These are phyloP conservation scores for Wakefieldia striispora DNA, from an alignment of 768 basidiomycete species.

Conservation along the genomic window DNA sequence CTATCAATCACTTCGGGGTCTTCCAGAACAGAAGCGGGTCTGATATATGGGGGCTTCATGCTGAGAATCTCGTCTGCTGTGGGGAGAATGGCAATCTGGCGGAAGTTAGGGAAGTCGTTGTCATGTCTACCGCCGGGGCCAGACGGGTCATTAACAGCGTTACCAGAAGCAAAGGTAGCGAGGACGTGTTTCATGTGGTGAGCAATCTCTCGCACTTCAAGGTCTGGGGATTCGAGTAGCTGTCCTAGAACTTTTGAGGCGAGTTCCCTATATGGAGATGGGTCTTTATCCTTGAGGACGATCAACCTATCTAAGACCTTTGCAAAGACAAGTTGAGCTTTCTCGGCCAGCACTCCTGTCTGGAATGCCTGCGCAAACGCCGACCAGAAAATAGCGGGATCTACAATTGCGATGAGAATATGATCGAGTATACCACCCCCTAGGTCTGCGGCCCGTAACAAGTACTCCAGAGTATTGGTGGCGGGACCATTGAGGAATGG, in stretches of 20 bases:
- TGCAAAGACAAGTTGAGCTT: conserved; percentile 42
- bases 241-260: conserved; percentile 34
- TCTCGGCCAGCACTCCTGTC: conserved; percentile 28
- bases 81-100: conserved; percentile 59
- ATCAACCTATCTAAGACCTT: conserved; percentile 51
- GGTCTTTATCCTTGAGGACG: conserved; percentile 33
- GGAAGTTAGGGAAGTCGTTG: conserved; percentile 63
- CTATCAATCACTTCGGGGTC: conserved; percentile 38
- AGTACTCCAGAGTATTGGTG: conserved; percentile 36
- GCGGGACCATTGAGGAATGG: conserved; percentile 46
- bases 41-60: too few relatives aligned
- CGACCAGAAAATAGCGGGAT: conserved; percentile 55
- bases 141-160: conserved; percentile 13
- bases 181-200: conserved; percentile 44
- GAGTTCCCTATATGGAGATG: conserved; percentile 38
- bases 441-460: conserved; percentile 39
- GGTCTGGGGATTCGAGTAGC: conserved; percentile 26
- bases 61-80: conserved; percentile 59
- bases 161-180: conserved; percentile 25
- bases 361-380: conserved; percentile 36
- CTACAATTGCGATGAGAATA: conserved; percentile 43
- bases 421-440: conserved; percentile 44
- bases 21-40: conserved; percentile 43
- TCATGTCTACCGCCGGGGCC: conserved; percentile 68
- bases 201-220: conserved; percentile 32